Evolutionary conservation across 192 early-diverging fungal species (phyloP).

Genomic region (Coemansia sp.): DNA sequence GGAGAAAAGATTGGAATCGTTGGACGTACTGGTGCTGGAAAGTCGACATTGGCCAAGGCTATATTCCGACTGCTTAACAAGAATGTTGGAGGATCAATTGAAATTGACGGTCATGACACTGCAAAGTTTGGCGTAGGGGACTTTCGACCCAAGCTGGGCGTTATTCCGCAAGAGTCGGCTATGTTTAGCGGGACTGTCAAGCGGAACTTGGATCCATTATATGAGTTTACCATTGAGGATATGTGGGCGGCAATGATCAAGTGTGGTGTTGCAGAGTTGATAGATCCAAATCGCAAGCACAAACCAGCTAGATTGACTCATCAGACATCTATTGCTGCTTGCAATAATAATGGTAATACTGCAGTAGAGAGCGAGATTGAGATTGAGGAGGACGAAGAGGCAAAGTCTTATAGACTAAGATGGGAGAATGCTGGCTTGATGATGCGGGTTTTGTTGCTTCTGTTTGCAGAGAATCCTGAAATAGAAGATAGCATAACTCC

Average conservation of each 20-base stretch:
- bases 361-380: slow-evolving; percentile 28
- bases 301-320: not conserved
- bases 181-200: slow-evolving; percentile 64
- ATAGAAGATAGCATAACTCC: not conserved
- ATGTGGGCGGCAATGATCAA: slow-evolving; percentile 64
- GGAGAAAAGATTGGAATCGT: slow-evolving; percentile 69
- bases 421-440: not conserved
- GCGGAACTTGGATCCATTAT: slow-evolving; percentile 69
- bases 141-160: slow-evolving; percentile 56
- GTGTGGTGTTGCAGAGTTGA: not conserved
- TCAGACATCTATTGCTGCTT: not conserved
- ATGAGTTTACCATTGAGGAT: slow-evolving; percentile 54
- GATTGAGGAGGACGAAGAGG: not conserved
- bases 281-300: not conserved
- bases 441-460: not conserved
- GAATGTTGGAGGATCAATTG: slow-evolving; percentile 56
- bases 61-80: slow-evolving; percentile 71
- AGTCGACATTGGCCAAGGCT: slow-evolving; percentile 60
- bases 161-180: slow-evolving; percentile 69
- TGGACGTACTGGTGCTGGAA: slow-evolving; percentile 79
- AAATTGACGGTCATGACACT: slow-evolving; percentile 74
- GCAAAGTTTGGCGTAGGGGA: slow-evolving; percentile 56
- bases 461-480: not conserved
- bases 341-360: not conserved
- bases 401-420: not conserved